Conservation (phyloP, 2,329 filamentous ascomycete genomes). For the Arthrobotrys pseudoclavata region DNA sequence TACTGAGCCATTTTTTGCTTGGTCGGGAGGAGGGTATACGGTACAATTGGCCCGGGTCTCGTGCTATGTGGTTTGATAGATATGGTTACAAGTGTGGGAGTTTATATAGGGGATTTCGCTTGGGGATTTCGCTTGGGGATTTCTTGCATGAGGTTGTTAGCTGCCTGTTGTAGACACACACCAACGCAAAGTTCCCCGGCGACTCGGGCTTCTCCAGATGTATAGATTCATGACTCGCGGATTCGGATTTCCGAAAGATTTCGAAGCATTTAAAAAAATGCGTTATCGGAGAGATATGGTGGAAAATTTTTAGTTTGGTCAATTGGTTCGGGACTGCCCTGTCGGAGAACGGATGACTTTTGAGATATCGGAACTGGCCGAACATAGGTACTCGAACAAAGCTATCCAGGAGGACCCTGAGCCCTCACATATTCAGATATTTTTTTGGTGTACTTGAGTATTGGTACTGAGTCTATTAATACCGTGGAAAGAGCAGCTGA, state of each 20-base stretch:
- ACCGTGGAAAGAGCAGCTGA: constrained; percentile 10
- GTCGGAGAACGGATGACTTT: neutral
- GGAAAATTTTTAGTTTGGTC: neutral
- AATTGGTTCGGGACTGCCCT: constrained; percentile 29
- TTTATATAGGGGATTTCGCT: constrained; percentile 41
- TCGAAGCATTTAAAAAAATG: neutral
- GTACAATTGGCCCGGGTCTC: constrained; percentile 33
- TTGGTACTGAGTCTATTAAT: neutral
- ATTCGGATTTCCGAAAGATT: constrained; percentile 29
- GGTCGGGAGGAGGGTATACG: constrained; percentile 1
- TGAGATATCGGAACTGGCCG: constrained; percentile 43
- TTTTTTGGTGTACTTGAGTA: neutral
- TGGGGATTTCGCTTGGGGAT: no score
- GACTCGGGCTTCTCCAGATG: constrained; percentile 39
- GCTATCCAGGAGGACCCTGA: neutral
- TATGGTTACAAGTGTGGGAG: constrained; percentile 15
- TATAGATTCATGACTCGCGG: constrained; percentile 6
- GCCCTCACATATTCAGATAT: neutral
- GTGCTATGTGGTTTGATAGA: constrained; percentile 29
- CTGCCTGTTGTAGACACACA: constrained; percentile 44
- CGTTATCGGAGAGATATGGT: neutral
- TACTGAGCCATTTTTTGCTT: constrained; percentile 58
- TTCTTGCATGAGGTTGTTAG: constrained; percentile 19
- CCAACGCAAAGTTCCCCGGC: constrained; percentile 30
- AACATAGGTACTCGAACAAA: neutral